Base-by-base conservation (phyloP, 129 eudicot species). In the Saussurea involucrata region DNA sequence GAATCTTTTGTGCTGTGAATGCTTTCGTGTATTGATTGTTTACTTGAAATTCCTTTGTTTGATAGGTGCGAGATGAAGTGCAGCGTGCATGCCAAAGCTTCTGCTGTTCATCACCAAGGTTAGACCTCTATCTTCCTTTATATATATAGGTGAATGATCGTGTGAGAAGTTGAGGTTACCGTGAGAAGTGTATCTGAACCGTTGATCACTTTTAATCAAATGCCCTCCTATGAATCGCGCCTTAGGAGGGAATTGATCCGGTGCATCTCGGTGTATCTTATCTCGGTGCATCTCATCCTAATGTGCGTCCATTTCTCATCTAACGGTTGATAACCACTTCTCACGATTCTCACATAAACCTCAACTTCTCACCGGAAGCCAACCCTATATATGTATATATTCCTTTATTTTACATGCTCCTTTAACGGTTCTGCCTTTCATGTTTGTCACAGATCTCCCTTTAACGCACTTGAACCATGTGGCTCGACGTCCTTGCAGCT, bases 61-160 rank as follows among this genome's bases (percentile, higher is more conserved):
- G 34, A 82, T 79, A 92, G 98, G 96, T 92, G 65, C 87, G 80
- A 66, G 92, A 92, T 28, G 94, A 86, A 75, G 90, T 92, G 75
- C 83, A 85, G 12, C 86, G 66, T 37, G 80, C 84, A 63, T 61
- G 89, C 53, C 80, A 79, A 63, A 73, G 55, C 76, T 80, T 67
- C 10, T 75, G 69, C 1, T 82, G 84, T 58, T 70, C 90, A 44
- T 71, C 78, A 61, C 69, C 88, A 80, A 90, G 94, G 98, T 90
- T 27, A 75, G 78, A 76, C 7, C 29, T 78, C 58, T 20, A 65
- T 53, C 24, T 49, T 49, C 57, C 8, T 49, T 76, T 74, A 37
- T 13, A 36, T 20, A 69, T 34, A 21, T 13, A 2, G n/a, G 10
- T 20, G 11, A 9, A 24, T 33, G 31, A 33, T 7, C 21, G 27